These are phyloP conservation scores for Litsea cubeba DNA, from an alignment of 164 flowering plant species.

Conservation along the genomic window DNA sequence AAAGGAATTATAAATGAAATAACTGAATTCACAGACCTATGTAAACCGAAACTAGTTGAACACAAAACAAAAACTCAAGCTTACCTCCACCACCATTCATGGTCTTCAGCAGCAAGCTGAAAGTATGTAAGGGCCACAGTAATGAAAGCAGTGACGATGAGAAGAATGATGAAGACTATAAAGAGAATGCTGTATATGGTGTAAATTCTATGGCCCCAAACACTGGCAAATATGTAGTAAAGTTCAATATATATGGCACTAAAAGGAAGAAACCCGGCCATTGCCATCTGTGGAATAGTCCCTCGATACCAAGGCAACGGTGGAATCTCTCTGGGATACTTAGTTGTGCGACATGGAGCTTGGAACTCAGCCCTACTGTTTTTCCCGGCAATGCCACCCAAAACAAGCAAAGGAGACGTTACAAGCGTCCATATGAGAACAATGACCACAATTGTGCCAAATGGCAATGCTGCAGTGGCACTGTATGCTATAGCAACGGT, in stretches of 20 bases:
- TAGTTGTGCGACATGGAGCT: slow-evolving; percentile 42
- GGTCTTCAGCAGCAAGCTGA: slow-evolving; percentile 46
- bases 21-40: background rate
- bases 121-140: slow-evolving; percentile 42
- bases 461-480: slow-evolving; percentile 43
- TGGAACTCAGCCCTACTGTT: slow-evolving; percentile 42
- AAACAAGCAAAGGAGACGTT: slow-evolving; percentile 39
- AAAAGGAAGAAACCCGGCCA: slow-evolving; percentile 45
- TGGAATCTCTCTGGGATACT: slow-evolving; percentile 45
- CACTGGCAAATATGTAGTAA: slow-evolving; percentile 43
- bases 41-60: background rate
- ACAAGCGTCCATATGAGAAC: slow-evolving; percentile 42
- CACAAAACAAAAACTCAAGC: background rate
- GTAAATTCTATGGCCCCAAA: slow-evolving; percentile 43
- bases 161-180: slow-evolving; percentile 38
- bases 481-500: slow-evolving; percentile 40
- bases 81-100: slow-evolving; percentile 51
- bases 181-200: slow-evolving; percentile 43
- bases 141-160: slow-evolving; percentile 42
- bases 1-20: background rate
- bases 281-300: slow-evolving; percentile 39
- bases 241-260: slow-evolving; percentile 46
- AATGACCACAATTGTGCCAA: slow-evolving; percentile 40
- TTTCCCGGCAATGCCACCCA: slow-evolving; percentile 46
- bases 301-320: slow-evolving; percentile 38